Percentiles rank a stretch among this genome's conserved stretches.
These are phyloP conservation scores for Saraca asoca DNA, from an alignment of 331 rosid genomes.

Conservation along the genomic window DNA sequence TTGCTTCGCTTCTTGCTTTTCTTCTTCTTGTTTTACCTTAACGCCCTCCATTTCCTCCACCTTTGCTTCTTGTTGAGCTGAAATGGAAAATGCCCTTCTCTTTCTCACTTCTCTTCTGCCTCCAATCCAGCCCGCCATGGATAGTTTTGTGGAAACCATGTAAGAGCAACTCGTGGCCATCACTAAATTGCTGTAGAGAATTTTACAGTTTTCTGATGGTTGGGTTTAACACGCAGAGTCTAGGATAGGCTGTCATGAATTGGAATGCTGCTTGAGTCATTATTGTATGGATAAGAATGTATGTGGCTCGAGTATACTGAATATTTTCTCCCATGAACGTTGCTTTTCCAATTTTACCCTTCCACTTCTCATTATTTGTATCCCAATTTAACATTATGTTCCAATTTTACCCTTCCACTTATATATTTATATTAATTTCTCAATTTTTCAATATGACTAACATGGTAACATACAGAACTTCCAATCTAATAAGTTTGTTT, in stretches of 20 bases:
- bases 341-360: slow-evolving; percentile 30
- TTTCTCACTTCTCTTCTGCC: slow-evolving; percentile 44
- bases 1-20: slow-evolving; percentile 35
- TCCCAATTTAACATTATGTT: too few species aligned
- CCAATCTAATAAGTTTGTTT: too few species aligned
- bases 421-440: too few species aligned
- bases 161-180: slow-evolving; percentile 81
- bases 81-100: slow-evolving; percentile 41
- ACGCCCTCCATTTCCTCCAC: slow-evolving; percentile 47
- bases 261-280: slow-evolving; percentile 24
- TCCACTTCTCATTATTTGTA: background rate
- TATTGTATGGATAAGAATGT: slow-evolving; percentile 56
- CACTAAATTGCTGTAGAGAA: slow-evolving; percentile 36
- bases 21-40: slow-evolving; percentile 41
- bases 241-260: slow-evolving; percentile 3
- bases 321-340: slow-evolving; percentile 12
- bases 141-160: slow-evolving; percentile 57
- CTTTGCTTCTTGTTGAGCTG: slow-evolving; percentile 55
- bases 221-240: slow-evolving; percentile 14
- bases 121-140: slow-evolving; percentile 55
- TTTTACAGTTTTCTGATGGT: slow-evolving; percentile 13
- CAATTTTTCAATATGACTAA: too few species aligned
- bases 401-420: too few species aligned
- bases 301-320: slow-evolving; percentile 43
- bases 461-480: too few species aligned